Evolutionary conservation across 2,329 filamentous ascomycete species (phyloP), one percentile per base, ranked within the genome.

Genomic region (Trichophyton mentagrophytes): DNA sequence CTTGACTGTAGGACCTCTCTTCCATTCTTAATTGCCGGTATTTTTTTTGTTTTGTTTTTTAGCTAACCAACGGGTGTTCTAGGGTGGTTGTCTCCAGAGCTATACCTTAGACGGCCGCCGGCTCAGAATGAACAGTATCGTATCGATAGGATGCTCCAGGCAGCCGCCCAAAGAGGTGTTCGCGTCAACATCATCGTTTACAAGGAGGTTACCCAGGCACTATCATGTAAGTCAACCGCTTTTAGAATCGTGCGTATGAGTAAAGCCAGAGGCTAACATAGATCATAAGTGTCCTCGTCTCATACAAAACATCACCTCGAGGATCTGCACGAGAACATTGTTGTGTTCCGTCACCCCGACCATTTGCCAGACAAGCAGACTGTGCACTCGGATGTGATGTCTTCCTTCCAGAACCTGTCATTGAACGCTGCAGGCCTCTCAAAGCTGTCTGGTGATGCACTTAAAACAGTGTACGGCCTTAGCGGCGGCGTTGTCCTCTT

Each of bases 271-370:
- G 33, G 27, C 53, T 58, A 20, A 59, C 38, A n/a, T 8, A 11
- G 11, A 30, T 55, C 75, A 56, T 66, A 71, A 82, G 80, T 87
- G 57, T 85, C 79, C 9, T 86, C 81, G 0, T 73, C 85, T 67
- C 96, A 97, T 73, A 96, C 93, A 59, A 99, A 99, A 69, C 95
- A 91, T 74, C 95, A 91, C 1, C 81, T 99, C 61, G 82, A 99
- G 57, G 95, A 97, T 70, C 80, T 99, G 6, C 92, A 97, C 67
- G 90, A 90, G 25, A 99, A 99, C 71, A 97, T 99, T 72, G 82
- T 84, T 51, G 90, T 96, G 9, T 95, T 96, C 73, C 81, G 91
- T 20, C 90, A 96, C 71, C 92, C 92, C 1, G 91, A 96, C 68
- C 91, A 96, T 75, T 73, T 86, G 3, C 89, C 89, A 1, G 88